Base-by-base conservation (phyloP, 306 rosid species). In the Cicer chorassanicum region DNA sequence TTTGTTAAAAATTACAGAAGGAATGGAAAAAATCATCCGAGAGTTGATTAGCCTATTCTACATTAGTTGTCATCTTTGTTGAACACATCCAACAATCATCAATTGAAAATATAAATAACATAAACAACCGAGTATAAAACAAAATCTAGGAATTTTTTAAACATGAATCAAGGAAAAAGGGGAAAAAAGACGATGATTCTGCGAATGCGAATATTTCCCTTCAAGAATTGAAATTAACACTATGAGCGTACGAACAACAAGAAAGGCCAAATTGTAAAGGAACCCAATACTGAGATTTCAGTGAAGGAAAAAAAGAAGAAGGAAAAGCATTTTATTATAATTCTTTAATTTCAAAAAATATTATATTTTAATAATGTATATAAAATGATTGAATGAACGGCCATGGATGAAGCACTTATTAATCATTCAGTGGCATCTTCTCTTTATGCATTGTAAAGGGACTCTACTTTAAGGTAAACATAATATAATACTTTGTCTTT, bases 371-470 rank as follows among this genome's bases (percentile, higher is more conserved):
- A 14, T 16, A 53, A 54, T 36, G 43, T 67, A 11, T 54, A 41
- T 8, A 53, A 44, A 42, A 42, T 43, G 14, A 76, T 40, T 1
- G 19, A 81, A 66, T 45, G 80, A 63, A 57, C 45, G 83, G 85
- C 72, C 80, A 77, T 34, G 70, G 77, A 34, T 74, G 76, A 70
- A 74, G 60, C 72, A 70, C 81, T 50, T 43, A 41, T 56, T 36
- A 81, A 78, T 49, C 63, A 63, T 68, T 29, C 4, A 36, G 1
- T 53, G 82, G 85, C 84, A 80, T 80, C 70, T 67, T 34, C 24
- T 19, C 64, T 81, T 75, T 78, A 74, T 78, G 85, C 83, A 62
- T 70, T 75, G 78, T 53, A 81, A 81, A 81, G 88, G 38, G 78
- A 66, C 19, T 59, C 77, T 65, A 65, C 86, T 84, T 84, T 84